Conservation (phyloP, 1,284 basidiomycete species). For the Ceratobasidium theobromae region DNA sequence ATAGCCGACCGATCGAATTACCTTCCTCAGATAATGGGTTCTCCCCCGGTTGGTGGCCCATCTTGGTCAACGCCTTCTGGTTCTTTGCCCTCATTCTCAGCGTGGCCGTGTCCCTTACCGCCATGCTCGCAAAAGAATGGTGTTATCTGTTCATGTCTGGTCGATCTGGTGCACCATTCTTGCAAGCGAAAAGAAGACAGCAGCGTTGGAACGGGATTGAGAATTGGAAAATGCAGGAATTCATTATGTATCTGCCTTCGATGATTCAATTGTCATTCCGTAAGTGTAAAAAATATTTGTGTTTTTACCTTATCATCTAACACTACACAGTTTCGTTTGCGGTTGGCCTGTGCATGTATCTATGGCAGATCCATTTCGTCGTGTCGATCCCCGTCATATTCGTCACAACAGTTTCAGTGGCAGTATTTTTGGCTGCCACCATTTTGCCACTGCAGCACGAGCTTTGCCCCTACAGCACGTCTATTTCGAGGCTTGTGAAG, state of each 20-base stretch:
- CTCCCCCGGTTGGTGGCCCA: neutral
- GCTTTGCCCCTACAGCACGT: no score
- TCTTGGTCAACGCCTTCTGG: neutral
- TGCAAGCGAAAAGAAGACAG: neutral
- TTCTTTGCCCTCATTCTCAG: neutral
- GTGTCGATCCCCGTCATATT: no score
- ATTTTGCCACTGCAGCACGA: no score
- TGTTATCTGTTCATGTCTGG: conserved; percentile 5
- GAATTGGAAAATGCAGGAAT: conserved; percentile 1
- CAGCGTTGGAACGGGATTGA: neutral
- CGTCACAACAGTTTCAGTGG: no score
- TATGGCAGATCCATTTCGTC: no score
- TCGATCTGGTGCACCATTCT: neutral
- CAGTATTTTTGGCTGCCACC: no score
- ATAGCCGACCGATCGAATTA: neutral
- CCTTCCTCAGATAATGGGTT: neutral
- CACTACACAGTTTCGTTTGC: no score
- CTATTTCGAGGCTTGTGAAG: no score
- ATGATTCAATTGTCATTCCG: neutral
- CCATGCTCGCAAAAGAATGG: conserved; percentile 9
- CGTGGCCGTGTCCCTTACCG: neutral
- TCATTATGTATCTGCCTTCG: neutral
- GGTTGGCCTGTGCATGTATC: no score
- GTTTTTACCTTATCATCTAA: no score
- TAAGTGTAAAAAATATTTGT: no score